Evolutionary conservation across 768 basidiomycete species (phyloP).

Genomic region (Termitomyces eurrhizus): DNA sequence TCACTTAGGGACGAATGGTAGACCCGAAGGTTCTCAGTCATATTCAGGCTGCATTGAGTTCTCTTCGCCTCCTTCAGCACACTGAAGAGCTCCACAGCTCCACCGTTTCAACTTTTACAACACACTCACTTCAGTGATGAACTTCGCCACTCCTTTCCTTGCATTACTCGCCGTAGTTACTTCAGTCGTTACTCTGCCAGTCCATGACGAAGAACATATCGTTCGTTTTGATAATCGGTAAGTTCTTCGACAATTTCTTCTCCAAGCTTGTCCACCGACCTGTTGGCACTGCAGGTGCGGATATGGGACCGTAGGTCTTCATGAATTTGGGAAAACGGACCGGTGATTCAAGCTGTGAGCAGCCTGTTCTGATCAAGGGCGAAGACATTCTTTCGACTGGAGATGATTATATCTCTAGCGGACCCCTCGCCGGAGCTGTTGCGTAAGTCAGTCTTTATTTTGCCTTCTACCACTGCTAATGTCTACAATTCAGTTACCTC

Average conservation of each 20-base stretch:
- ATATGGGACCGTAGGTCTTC: constrained; percentile 26
- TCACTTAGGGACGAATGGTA: neutral
- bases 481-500: constrained; percentile 21
- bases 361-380: constrained; percentile 28
- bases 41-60: neutral
- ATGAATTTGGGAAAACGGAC: neutral
- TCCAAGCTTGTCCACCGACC: neutral
- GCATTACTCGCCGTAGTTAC: constrained; percentile 17
- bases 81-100: neutral
- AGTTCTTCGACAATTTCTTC: neutral
- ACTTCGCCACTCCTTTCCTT: constrained; percentile 14
- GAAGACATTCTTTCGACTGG: constrained; percentile 28
- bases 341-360: neutral
- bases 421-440: constrained; percentile 28
- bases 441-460: constrained; percentile 23
- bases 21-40: neutral
- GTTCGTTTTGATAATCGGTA: constrained; percentile 33
- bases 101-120: neutral
- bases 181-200: constrained; percentile 17
- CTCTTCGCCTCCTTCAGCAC: neutral
- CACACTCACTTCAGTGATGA: neutral
- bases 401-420: constrained; percentile 22
- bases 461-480: neutral
- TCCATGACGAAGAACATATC: constrained; percentile 29
- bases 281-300: constrained; percentile 22